A percentile compares a stretch with the other conserved stretches of the same genome.
These are phyloP conservation scores for Candida coleopterorum DNA, from an alignment of 805 yeast genomes.

Conservation along the genomic window DNA sequence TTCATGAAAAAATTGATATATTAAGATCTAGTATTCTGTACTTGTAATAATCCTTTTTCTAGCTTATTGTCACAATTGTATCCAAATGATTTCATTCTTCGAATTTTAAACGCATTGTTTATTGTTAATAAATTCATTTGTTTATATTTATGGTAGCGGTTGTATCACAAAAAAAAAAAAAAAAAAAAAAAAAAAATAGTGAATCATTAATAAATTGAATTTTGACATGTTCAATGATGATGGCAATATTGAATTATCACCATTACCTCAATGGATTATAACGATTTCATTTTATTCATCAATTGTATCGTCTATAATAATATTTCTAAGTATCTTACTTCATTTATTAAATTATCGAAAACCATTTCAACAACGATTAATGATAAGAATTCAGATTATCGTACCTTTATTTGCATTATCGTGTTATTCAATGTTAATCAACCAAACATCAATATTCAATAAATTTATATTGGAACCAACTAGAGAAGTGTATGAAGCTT, in stretches of 20 bases:
- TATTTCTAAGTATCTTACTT: constrained; percentile 20
- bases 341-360: constrained; percentile 68
- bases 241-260: not conserved
- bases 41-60: too few relatives aligned
- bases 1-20: too few relatives aligned
- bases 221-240: not conserved
- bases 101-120: not conserved
- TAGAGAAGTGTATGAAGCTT: constrained; percentile 90
- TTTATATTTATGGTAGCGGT: not conserved
- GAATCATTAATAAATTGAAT: not conserved
- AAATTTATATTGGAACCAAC: constrained; percentile 60
- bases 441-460: constrained; percentile 38
- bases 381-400: constrained; percentile 74
- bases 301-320: constrained; percentile 17
- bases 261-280: constrained; percentile 15
- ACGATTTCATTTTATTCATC: constrained; percentile 19
- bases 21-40: too few relatives aligned
- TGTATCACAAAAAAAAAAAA: not conserved
- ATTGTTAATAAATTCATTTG: not conserved
- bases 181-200: not conserved
- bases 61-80: too few relatives aligned
- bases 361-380: constrained; percentile 82
- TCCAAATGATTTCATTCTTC: too few relatives aligned
- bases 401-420: constrained; percentile 77
- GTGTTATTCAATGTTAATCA: constrained; percentile 54